Base-by-base conservation (phyloP, 2,329 filamentous ascomycete species). In the Helicocarpus griseus region DNA sequence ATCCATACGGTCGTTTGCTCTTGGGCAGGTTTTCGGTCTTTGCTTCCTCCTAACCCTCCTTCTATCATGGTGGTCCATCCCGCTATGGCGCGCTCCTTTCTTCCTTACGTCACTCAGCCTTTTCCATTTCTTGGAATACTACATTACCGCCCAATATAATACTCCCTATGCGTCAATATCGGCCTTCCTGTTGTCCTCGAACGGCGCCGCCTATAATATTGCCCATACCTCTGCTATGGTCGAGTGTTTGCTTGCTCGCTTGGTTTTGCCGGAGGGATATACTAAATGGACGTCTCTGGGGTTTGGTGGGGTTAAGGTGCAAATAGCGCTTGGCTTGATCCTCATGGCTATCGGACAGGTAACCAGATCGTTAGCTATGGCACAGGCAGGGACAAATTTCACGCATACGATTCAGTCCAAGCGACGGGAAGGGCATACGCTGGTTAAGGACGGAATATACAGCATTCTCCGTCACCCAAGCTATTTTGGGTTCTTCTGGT, bases 401-500 rank as follows among this genome's bases (percentile, higher is more conserved):
- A 95, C 95, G 63, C 93, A 91, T 55, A 81, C 83, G 31, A 83
- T 96, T 7, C 88, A 93, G 68, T 81, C 71, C 41, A 69, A 79
- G 56, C 80, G 75, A 55, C 85, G 82, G 61, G 77, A 82, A 3
- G 81, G 80, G 1, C 93, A 98, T 67, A 75, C 76, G 44, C 77
- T 98, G n/a, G 87, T 98, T 2, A 95, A 86, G 0, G 75, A 74
- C 26, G 93, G 93, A 0, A 73, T 97, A 31, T 98, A 97, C 67
- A 73, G 74, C 6, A 67, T 78, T 41, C 73, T 94, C 49, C 76
- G 93, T 22, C 93, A 98, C 68, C 93, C 93, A 11, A 86, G 86
- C 53, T 98, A 98, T 70, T 96, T 97, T 73, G 93, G 91, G 3
- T 98, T 96, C 73, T 98, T 95, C 70, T 97, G 89, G 83, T 98